Base-by-base conservation (phyloP, 73 alveolate genomes). In the Paramecium octaurelia region DNA sequence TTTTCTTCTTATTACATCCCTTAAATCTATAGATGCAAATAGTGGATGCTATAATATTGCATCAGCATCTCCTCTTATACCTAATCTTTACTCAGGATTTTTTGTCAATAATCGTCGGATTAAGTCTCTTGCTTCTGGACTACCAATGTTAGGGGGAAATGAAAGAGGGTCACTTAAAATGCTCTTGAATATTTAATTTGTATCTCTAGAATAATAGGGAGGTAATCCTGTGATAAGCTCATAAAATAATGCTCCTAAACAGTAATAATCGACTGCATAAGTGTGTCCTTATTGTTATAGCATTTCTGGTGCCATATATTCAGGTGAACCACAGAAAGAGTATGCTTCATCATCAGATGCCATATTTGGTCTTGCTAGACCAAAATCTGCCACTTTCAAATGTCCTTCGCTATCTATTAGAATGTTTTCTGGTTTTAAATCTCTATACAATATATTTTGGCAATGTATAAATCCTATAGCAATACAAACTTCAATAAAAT, bases 241-340 rank as follows among this genome's bases (percentile, higher is more conserved):
- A 85, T 93, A 95, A 20, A 95, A 57, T 10, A 95, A 71, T 4
- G 93, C 94, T 20, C 97, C 97, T 77, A 95, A 69, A 1, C 93
- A 83, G 50, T 95, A 95, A 70, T 88, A 95, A 88, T 95, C 97
- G 0, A 95, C 93, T 38, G 93, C 92, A 29, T 50, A 58, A 8
- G 93, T 92, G 58, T 95, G 95, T 14, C 95, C 93, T 21, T 89
- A 69, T 85, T 92, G 75, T 77, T 75, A 60, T 8, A 94, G n/a
- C 95, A 94, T 92, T 92, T 94, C 97, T 44, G 97, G 97, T 1
- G 95, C 86, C 93, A 94, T 69, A 29, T 94, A 94, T 60, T 94
- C 97, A 11, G 95, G 97, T 20, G 95, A 92, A 6, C 97, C 97
- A 92, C 97, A 94, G 35, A 94, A 92, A 0, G 97, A 92, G 43